Evolutionary conservation across 225 moss, liverwort and hornwort genomes (phyloP).

Genomic region (Physcomitrellopsis africana): DNA sequence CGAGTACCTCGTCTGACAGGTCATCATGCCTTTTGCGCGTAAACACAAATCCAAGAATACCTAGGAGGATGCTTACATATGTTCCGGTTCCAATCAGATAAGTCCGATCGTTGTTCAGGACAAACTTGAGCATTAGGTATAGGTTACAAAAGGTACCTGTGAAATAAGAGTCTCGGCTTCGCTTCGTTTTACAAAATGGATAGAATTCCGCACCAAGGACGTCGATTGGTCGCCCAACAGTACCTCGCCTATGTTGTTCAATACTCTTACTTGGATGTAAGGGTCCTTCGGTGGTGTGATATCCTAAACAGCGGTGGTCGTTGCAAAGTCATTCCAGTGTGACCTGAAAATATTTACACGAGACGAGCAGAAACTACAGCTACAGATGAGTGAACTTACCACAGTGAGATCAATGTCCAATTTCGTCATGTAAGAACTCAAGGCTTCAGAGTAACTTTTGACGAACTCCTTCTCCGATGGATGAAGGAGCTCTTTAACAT

Average conservation of each 20-base stretch:
- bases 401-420: slow-evolving; percentile 89
- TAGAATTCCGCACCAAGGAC: slow-evolving; percentile 78
- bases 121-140: not conserved
- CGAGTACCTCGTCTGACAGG: not conserved
- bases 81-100: not conserved
- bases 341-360: not conserved
- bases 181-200: slow-evolving; percentile 88
- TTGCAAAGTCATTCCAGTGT: slow-evolving; percentile 20
- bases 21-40: not conserved
- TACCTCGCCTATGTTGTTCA: slow-evolving; percentile 86
- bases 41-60: not conserved
- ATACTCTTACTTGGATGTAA: slow-evolving; percentile 89
- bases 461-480: slow-evolving; percentile 89
- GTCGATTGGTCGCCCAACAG: slow-evolving; percentile 92
- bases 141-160: slow-evolving; percentile 54
- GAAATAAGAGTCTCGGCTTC: slow-evolving; percentile 92
- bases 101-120: not conserved
- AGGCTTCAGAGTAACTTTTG: slow-evolving; percentile 81
- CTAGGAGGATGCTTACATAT: not conserved
- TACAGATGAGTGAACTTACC: slow-evolving; percentile 45
- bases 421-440: slow-evolving; percentile 84
- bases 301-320: slow-evolving; percentile 59
- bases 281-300: slow-evolving; percentile 96
- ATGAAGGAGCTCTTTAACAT: slow-evolving; percentile 75
- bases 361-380: not conserved